Conservation (phyloP, 73 alveolate genomes). For the Uronychia setigera region DNA sequence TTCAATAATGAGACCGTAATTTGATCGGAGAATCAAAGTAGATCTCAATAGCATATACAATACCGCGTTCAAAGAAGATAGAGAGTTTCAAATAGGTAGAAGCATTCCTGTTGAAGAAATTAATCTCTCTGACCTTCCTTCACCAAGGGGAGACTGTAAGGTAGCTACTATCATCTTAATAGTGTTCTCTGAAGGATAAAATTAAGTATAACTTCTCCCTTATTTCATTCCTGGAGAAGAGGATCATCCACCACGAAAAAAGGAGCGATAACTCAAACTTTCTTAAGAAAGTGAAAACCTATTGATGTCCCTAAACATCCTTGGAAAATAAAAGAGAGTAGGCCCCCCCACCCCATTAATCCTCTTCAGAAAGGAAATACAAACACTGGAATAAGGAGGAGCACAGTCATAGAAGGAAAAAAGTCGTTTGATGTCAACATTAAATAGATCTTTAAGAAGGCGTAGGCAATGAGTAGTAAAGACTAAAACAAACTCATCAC, state of each 20-base stretch:
- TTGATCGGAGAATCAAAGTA: background rate
- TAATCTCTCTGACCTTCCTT: background rate
- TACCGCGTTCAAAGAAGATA: background rate
- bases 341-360: too few species aligned
- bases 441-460: background rate
- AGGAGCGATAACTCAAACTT: background rate
- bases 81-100: background rate
- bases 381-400: background rate
- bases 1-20: too few species aligned
- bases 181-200: background rate
- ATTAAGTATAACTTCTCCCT: background rate
- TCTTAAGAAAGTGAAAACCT: background rate
- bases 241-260: background rate
- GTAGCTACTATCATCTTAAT: background rate
- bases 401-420: background rate
- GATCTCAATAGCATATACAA: background rate
- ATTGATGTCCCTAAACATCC: background rate
- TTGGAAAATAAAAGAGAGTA: background rate
- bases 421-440: background rate
- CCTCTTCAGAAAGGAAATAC: background rate
- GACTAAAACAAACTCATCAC: background rate
- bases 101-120: background rate
- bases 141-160: background rate
- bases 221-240: background rate
- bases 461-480: background rate